Conservation (phyloP, 768 basidiomycete genomes). For the Trametes sanguinea region DNA sequence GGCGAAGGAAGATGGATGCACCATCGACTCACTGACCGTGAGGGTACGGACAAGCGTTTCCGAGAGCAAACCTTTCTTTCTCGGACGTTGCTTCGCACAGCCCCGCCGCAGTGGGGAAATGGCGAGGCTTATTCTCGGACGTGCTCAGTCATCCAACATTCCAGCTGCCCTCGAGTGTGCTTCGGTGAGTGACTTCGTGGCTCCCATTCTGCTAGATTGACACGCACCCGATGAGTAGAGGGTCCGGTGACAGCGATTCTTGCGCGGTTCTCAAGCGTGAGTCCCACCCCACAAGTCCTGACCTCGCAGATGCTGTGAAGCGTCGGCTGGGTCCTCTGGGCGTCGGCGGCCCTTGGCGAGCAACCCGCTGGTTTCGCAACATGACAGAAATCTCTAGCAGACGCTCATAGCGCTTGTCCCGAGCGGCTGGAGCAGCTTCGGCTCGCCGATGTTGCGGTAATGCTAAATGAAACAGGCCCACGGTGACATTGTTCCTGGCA, state of each 20-base stretch:
- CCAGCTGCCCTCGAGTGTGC: neutral
- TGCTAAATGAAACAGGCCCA: slow-evolving; percentile 13
- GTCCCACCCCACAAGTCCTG: slow-evolving; percentile 9
- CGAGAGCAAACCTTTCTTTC: neutral
- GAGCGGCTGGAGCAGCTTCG: slow-evolving; percentile 12
- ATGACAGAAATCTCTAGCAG: neutral
- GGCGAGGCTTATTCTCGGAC: slow-evolving; percentile 21
- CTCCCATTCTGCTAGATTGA: slow-evolving; percentile 9
- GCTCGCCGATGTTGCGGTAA: slow-evolving; percentile 7
- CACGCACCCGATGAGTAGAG: slow-evolving; percentile 17
- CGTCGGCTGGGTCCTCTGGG: slow-evolving; percentile 4
- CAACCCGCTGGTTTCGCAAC: slow-evolving; percentile 2
- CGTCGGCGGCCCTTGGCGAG: slow-evolving; percentile 16
- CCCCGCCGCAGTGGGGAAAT: slow-evolving; percentile 12
- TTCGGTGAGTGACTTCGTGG: neutral
- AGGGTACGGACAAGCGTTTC: neutral
- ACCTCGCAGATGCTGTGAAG: neutral
- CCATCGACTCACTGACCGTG: neutral
- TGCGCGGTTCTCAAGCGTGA: neutral
- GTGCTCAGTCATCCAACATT: slow-evolving; percentile 15
- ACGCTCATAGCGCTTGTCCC: neutral
- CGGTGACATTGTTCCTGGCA: slow-evolving; percentile 8
- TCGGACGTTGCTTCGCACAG: slow-evolving; percentile 6
- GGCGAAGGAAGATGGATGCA: no score
- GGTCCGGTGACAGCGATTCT: slow-evolving; percentile 11